Conservation (phyloP, 768 basidiomycete genomes). For the Mycena filopes region DNA sequence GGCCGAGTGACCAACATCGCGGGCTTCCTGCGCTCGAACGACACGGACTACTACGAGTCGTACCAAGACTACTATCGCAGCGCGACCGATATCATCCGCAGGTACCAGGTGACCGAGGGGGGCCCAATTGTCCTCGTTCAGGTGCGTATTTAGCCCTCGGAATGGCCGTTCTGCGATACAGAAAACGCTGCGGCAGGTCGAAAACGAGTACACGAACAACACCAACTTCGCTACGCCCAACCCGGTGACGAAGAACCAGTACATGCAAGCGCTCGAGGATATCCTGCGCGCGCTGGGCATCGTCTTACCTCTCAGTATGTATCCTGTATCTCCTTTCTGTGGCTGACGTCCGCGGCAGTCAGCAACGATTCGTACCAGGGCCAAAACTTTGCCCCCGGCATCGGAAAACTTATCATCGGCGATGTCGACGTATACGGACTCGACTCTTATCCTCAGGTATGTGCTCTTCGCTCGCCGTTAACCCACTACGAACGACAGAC, state of each 20-base stretch:
- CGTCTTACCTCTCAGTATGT: conserved; percentile 25
- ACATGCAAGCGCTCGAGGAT: conserved; percentile 29
- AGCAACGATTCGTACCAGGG: conserved; percentile 28
- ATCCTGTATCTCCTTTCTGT: not conserved
- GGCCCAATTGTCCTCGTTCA: conserved; percentile 26
- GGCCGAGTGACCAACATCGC: conserved; percentile 27
- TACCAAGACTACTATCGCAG: conserved; percentile 30
- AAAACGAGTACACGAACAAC: conserved; percentile 26
- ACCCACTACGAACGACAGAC: not conserved
- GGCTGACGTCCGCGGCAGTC: conserved; percentile 10
- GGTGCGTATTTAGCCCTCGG: conserved; percentile 3
- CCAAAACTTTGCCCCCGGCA: conserved; percentile 22
- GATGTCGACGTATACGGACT: conserved; percentile 25
- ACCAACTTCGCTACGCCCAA: conserved; percentile 29
- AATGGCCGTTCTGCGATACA: too few relatives aligned
- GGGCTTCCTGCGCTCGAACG: conserved; percentile 28
- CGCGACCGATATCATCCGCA: conserved; percentile 22
- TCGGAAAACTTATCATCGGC: conserved; percentile 14
- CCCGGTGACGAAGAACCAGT: conserved; percentile 26
- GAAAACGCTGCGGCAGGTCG: conserved; percentile 8
- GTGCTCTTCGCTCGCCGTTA: not conserved
- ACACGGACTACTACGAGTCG: conserved; percentile 26
- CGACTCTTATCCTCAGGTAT: conserved; percentile 25
- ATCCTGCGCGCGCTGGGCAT: conserved; percentile 24
- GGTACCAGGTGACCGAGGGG: conserved; percentile 24